Evolutionary conservation across 352 stramenopile species (phyloP).

Genomic region (Pythium dissimile): DNA sequence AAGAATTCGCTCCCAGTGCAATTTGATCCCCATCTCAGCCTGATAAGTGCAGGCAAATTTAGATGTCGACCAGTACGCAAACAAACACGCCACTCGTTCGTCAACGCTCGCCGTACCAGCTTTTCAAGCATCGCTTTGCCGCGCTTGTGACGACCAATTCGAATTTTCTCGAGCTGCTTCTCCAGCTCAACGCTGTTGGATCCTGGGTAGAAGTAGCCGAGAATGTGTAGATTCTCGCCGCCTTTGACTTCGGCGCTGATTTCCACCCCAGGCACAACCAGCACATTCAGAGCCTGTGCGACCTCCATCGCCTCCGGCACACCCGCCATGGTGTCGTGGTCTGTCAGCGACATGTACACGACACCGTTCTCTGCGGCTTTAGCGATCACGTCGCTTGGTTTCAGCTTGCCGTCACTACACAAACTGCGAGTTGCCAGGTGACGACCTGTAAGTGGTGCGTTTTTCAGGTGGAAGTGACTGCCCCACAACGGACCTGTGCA

Average conservation of each 20-base stretch:
- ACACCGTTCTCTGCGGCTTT: slow-evolving; percentile 79
- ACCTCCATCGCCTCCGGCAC: slow-evolving; percentile 68
- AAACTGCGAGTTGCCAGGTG: slow-evolving; percentile 44
- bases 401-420: slow-evolving; percentile 81
- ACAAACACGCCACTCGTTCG: too few relatives aligned
- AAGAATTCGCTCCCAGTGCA: slow-evolving; percentile 77
- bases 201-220: slow-evolving; percentile 83
- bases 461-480: too few relatives aligned
- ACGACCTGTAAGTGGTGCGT: too few relatives aligned
- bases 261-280: slow-evolving; percentile 80
- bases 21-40: slow-evolving; percentile 78
- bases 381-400: slow-evolving; percentile 65
- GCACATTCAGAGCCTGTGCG: slow-evolving; percentile 56
- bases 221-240: slow-evolving; percentile 81
- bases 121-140: slow-evolving; percentile 83
- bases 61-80: too few relatives aligned
- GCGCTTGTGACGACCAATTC: slow-evolving; percentile 69
- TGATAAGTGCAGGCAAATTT: too few relatives aligned
- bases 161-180: slow-evolving; percentile 76
- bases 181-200: slow-evolving; percentile 73
- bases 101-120: slow-evolving; percentile 61
- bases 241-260: slow-evolving; percentile 85
- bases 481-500: slow-evolving; percentile 77
- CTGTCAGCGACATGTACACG: slow-evolving; percentile 78
- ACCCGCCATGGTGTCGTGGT: slow-evolving; percentile 86